phyloP scores from a whole-genome alignment of 306 rosid genomes.

The Castanea crenata region DNA sequence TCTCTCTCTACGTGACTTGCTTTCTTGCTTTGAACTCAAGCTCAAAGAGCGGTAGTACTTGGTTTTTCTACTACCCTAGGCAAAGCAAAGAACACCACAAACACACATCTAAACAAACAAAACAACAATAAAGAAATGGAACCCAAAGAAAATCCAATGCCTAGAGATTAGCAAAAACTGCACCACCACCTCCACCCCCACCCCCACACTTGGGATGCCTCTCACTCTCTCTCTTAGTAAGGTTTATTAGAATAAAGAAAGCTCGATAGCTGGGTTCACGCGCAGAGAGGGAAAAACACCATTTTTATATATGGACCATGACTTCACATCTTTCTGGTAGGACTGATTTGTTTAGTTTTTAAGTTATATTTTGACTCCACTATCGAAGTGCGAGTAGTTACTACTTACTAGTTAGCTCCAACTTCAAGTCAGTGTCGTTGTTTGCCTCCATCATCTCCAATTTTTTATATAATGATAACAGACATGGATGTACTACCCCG shows the following conservation, averaged over 20 bases:
- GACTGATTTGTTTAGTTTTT: background rate
- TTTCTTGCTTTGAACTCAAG: constrained; percentile 50
- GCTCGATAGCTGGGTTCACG: constrained; percentile 22
- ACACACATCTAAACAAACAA: background rate
- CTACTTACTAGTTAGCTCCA: background rate
- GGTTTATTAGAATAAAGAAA: constrained; percentile 16
- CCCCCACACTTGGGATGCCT: constrained; percentile 12
- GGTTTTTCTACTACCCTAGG: constrained; percentile 1
- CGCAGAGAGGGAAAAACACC: constrained; percentile 11
- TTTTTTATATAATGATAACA: background rate
- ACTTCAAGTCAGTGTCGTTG: constrained; percentile 16
- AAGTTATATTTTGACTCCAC: constrained; percentile 20
- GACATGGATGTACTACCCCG: background rate
- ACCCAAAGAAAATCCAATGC: constrained; percentile 17
- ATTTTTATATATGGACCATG: background rate
- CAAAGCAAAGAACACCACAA: constrained; percentile 9
- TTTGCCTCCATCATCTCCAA: background rate
- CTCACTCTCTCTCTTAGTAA: constrained; percentile 8
- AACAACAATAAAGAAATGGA: background rate
- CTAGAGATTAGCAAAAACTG: constrained; percentile 52
- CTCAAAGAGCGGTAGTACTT: constrained; percentile 13
- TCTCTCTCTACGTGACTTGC: constrained; percentile 3
- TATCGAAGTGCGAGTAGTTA: background rate
- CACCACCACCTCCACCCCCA: constrained; percentile 29
- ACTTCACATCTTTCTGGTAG: background rate